A percentile compares a stretch with the other conserved stretches of the same genome.
Evolutionary conservation across 2,329 filamentous ascomycete genomes (phyloP).

Genomic region (Diaporthe citri): DNA sequence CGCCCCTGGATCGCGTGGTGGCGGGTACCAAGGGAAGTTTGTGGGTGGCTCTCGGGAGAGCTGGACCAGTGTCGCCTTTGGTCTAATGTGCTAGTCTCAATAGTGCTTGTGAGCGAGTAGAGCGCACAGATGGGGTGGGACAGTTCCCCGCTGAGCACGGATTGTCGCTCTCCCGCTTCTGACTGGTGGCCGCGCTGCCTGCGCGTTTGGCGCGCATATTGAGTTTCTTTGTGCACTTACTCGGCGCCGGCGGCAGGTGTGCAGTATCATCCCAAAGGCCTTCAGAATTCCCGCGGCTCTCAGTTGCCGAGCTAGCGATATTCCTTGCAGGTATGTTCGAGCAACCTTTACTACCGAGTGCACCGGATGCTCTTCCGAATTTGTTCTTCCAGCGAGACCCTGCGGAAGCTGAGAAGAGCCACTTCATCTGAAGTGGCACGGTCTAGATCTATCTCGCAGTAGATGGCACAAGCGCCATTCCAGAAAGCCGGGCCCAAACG

Average conservation of each 20-base stretch:
- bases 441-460: slow-evolving; percentile 2
- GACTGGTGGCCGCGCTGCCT: slow-evolving; percentile 1
- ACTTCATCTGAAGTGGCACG: slow-evolving; percentile 14
- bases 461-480: slow-evolving; percentile 1
- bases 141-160: slow-evolving; percentile 21
- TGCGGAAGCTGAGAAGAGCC: background rate
- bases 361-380: background rate
- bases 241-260: too few species aligned
- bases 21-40: background rate
- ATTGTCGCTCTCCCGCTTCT: slow-evolving; percentile 25
- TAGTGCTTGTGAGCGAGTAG: slow-evolving; percentile 15
- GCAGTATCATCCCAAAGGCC: background rate
- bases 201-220: slow-evolving; percentile 3
- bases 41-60: background rate
- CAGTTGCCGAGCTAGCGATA: background rate
- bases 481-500: slow-evolving; percentile 6
- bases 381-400: background rate
- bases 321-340: background rate
- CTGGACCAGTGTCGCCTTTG: background rate
- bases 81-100: slow-evolving; percentile 25
- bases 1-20: slow-evolving; percentile 19
- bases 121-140: slow-evolving; percentile 26
- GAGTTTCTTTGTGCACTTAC: background rate
- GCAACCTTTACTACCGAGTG: too few species aligned
- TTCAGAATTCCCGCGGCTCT: background rate